A percentile compares a stretch with the other conserved stretches of the same genome.
Conservation (phyloP, 2,329 filamentous ascomycete species). For the Macroventuria anomochaeta region DNA sequence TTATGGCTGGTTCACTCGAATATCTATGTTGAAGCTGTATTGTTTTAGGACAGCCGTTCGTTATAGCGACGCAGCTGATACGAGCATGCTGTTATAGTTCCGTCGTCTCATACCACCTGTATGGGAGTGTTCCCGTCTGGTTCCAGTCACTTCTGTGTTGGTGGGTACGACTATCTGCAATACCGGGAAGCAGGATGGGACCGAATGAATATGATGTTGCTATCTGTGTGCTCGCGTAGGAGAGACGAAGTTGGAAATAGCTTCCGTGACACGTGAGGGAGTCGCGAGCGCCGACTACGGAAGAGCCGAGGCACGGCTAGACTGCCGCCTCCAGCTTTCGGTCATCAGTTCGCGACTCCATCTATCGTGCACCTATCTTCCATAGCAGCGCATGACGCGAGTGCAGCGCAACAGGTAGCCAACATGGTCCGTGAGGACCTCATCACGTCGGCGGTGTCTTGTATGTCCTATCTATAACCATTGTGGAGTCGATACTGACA, state of each 20-base stretch:
- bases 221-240: slow-evolving; percentile 5
- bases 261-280: slow-evolving; percentile 17
- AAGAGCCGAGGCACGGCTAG: slow-evolving; percentile 18
- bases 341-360: slow-evolving; percentile 10
- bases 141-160: no score
- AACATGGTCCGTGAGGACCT: slow-evolving; percentile 95
- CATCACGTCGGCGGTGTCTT: slow-evolving; percentile 75
- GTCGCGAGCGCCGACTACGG: slow-evolving; percentile 6
- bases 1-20: no score
- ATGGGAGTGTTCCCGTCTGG: no score
- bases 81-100: no score
- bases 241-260: slow-evolving; percentile 14
- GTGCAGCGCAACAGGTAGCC: slow-evolving; percentile 33
- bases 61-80: no score
- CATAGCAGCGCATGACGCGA: slow-evolving; percentile 11
- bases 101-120: no score
- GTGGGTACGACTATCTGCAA: no score
- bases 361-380: slow-evolving; percentile 1
- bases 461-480: slow-evolving; percentile 48
- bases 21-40: no score
- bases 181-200: no score
- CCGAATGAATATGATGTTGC: not conserved
- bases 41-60: no score
- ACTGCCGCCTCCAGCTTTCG: slow-evolving; percentile 11
- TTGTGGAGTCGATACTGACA: slow-evolving; percentile 20